A percentile compares a stretch with the other conserved stretches of the same genome.
These are phyloP conservation scores for Trichosporon sp. DNA, from an alignment of 1,284 basidiomycete genomes.

Conservation along the genomic window DNA sequence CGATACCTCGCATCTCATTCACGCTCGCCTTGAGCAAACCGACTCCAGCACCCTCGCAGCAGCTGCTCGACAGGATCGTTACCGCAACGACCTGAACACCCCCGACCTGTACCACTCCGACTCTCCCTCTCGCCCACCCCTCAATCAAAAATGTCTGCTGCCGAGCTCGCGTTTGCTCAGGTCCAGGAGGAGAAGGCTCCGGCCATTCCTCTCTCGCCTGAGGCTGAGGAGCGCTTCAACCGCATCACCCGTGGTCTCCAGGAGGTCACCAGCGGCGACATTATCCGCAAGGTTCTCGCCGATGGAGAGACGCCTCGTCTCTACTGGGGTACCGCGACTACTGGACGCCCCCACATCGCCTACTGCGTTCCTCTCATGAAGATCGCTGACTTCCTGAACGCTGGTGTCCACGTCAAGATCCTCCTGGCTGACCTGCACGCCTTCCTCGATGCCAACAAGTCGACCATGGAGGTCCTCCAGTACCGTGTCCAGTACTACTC, in stretches of 20 bases:
- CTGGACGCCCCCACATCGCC: slow-evolving; percentile 91
- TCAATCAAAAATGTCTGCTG: slow-evolving; percentile 1
- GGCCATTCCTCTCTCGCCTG: slow-evolving; percentile 34
- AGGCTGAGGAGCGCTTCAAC: slow-evolving; percentile 63
- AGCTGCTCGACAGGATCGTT: neutral
- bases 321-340: slow-evolving; percentile 93
- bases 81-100: neutral
- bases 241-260: slow-evolving; percentile 82
- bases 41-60: neutral
- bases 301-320: slow-evolving; percentile 72
- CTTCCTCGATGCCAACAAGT: slow-evolving; percentile 97
- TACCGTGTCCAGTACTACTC: slow-evolving; percentile 91
- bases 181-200: slow-evolving; percentile 20
- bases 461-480: slow-evolving; percentile 86
- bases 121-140: slow-evolving; percentile 6
- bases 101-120: neutral
- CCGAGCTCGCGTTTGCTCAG: slow-evolving; percentile 29
- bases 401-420: slow-evolving; percentile 84
- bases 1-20: neutral
- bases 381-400: slow-evolving; percentile 92
- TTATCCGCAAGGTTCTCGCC: slow-evolving; percentile 73
- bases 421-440: slow-evolving; percentile 97
- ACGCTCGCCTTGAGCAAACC: slow-evolving; percentile 1
- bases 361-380: slow-evolving; percentile 96
- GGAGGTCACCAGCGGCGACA: slow-evolving; percentile 82